Percentiles rank a stretch among this genome's conserved stretches.
These are phyloP conservation scores for Piedraia hortae DNA, from an alignment of 2,329 filamentous ascomycete genomes.

Conservation along the genomic window DNA sequence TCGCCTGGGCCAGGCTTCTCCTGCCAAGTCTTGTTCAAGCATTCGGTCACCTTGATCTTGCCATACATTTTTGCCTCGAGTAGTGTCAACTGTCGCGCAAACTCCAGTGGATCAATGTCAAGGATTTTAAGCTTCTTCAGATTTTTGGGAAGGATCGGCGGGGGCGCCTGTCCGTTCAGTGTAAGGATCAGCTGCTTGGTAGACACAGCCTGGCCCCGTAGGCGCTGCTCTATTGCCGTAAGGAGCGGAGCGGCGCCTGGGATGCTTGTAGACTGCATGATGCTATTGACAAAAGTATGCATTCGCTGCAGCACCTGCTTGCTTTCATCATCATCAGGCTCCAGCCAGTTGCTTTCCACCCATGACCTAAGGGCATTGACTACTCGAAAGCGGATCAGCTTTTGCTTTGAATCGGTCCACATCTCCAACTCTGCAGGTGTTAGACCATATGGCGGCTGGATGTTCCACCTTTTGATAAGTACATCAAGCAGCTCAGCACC, in stretches of 20 bases:
- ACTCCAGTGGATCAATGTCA: slow-evolving; percentile 85
- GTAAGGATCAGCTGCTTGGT: slow-evolving; percentile 71
- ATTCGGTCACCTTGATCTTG: slow-evolving; percentile 89
- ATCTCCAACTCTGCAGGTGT: slow-evolving; percentile 47
- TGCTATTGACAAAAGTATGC: slow-evolving; percentile 71
- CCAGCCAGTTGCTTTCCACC: slow-evolving; percentile 99
- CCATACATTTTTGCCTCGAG: slow-evolving; percentile 86
- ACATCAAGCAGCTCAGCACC: slow-evolving; percentile 80
- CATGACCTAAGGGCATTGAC: slow-evolving; percentile 96
- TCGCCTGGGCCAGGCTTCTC: slow-evolving; percentile 69
- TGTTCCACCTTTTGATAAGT: slow-evolving; percentile 69
- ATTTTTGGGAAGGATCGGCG: slow-evolving; percentile 89
- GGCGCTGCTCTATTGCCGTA: slow-evolving; percentile 63
- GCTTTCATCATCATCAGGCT: slow-evolving; percentile 60
- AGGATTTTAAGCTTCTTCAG: slow-evolving; percentile 99
- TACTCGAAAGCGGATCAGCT: slow-evolving; percentile 79
- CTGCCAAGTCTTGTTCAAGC: slow-evolving; percentile 95
- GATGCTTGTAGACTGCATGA: slow-evolving; percentile 77
- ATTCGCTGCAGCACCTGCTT: slow-evolving; percentile 68
- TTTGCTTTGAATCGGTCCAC: slow-evolving; percentile 88
- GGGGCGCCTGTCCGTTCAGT: slow-evolving; percentile 44
- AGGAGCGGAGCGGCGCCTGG: slow-evolving; percentile 66
- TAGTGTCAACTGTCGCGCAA: slow-evolving; percentile 90
- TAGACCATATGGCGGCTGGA: slow-evolving; percentile 70
- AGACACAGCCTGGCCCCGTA: slow-evolving; percentile 65